These are phyloP conservation scores for Auricularia sp. DNA, from an alignment of 768 basidiomycete species.

Conservation along the genomic window DNA sequence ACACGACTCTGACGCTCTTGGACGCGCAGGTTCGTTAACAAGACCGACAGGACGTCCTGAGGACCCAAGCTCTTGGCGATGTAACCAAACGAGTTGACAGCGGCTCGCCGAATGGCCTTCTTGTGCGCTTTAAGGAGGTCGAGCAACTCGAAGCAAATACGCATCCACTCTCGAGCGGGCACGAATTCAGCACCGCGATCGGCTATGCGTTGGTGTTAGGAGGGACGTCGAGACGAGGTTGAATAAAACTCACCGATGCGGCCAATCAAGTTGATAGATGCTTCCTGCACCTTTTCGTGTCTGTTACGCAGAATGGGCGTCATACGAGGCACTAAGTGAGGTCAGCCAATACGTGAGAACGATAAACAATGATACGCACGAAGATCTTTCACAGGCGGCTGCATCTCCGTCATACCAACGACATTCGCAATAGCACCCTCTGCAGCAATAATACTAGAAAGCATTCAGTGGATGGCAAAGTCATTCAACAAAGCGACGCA, in stretches of 20 bases:
- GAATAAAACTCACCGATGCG: slow-evolving; percentile 57
- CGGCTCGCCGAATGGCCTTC: slow-evolving; percentile 96
- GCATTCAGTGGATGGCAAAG: not conserved
- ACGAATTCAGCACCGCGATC: slow-evolving; percentile 99
- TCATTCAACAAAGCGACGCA: slow-evolving; percentile 14
- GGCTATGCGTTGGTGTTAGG: slow-evolving; percentile 32
- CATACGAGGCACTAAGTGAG: slow-evolving; percentile 82
- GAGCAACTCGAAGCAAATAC: slow-evolving; percentile 96
- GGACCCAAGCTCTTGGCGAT: slow-evolving; percentile 99
- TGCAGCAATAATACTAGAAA: slow-evolving; percentile 86
- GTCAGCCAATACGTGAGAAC: not conserved
- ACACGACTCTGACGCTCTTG: slow-evolving; percentile 99
- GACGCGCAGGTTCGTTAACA: slow-evolving; percentile 92
- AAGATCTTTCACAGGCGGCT: slow-evolving; percentile 97
- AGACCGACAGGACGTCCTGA: slow-evolving; percentile 91
- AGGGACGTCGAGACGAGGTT: not conserved
- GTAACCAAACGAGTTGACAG: slow-evolving; percentile 98
- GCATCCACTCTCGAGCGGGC: slow-evolving; percentile 99
- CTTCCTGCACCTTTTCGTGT: slow-evolving; percentile 99
- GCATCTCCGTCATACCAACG: slow-evolving; percentile 99
- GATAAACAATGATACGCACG: slow-evolving; percentile 44
- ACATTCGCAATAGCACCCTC: slow-evolving; percentile 98
- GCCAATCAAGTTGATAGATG: slow-evolving; percentile 98
- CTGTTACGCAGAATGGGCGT: slow-evolving; percentile 98
- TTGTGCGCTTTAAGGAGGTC: slow-evolving; percentile 98